Evolutionary conservation across 139 green algal species (phyloP), one percentile per base, ranked within the genome.

Genomic region (Yamagishiella unicocca): DNA sequence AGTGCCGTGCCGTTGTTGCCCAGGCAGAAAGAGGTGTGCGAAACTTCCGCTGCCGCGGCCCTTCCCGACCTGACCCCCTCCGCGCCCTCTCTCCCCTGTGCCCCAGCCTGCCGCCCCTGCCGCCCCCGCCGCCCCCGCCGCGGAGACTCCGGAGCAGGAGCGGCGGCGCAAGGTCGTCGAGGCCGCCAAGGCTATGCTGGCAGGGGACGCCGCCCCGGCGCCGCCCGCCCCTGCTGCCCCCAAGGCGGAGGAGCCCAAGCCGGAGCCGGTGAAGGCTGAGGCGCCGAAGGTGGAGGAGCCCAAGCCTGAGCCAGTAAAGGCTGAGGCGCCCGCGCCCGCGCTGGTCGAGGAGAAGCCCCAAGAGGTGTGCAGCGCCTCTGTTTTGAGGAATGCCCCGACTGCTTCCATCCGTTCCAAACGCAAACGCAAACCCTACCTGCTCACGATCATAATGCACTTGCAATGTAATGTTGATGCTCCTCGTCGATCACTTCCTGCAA

Each of bases 211-310:
- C 4, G 62, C 68, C 3, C 43, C 31, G 50, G 6, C 74, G 3
- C 22, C 75, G 33, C 75, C 75, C 22, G 50, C 50, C 50, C 50
- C 50, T 37, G 31, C 75, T 38, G 66, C 64, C 25, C 55, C 77
- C 40, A 70, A 84, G 77, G 35, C 37, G 12, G 62, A 86, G 80
- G 81, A 37, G 5, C 43, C 81, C 61, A 45, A 62, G 40, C 27
- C 58, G 12, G 53, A 83, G 54, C n/a, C 55, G 7, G 25, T 46
- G 19, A 84, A 84, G 82, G 82, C 82, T 40, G 64, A 68, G 29
- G 64, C 62, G 38, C 38, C 42, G n/a, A 70, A 84, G 77, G 35
- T 33, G 12, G 62, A 86, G 80, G 81, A 37, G 5, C 43, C 81
- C 61, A 45, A 62, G 40, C 27, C 58, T 2, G 53, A 83, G 54